Conservation (phyloP, 140 eudicot species). For the Senecio squalidus region DNA sequence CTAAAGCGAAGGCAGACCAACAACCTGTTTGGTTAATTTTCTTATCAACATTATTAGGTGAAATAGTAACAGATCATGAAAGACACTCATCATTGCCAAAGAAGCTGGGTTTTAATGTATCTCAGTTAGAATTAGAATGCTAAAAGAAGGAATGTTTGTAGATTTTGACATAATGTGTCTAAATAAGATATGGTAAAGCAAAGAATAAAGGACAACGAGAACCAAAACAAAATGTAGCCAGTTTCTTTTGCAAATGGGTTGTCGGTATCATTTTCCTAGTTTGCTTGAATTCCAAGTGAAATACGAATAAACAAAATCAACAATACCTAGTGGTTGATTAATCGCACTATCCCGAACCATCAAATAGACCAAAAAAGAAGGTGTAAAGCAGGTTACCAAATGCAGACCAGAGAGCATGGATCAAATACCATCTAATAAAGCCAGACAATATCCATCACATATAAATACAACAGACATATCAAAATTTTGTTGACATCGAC, state of each 20-base stretch:
- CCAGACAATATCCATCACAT: constrained; percentile 31
- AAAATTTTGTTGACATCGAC: constrained; percentile 22
- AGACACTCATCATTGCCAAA: neutral
- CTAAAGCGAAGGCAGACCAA: constrained; percentile 18
- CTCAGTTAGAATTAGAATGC: constrained; percentile 4
- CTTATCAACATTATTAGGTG: constrained; percentile 6
- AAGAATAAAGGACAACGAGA: neutral
- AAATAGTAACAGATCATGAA: constrained; percentile 5
- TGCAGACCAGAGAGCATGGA: constrained; percentile 28
- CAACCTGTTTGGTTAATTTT: constrained; percentile 8
- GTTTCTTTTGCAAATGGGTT: neutral
- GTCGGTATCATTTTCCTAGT: constrained; percentile 8
- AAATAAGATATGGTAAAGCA: neutral
- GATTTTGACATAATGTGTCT: constrained; percentile 1
- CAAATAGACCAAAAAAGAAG: constrained; percentile 14
- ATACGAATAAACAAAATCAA: constrained; percentile 12
- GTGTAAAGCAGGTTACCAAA: constrained; percentile 32
- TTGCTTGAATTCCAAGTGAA: constrained; percentile 6
- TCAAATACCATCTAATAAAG: constrained; percentile 19
- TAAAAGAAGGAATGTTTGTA: constrained; percentile 6
- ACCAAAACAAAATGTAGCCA: constrained; percentile 3
- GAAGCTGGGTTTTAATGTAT: neutral
- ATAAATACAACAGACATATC: constrained; percentile 14
- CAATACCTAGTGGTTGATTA: constrained; percentile 20
- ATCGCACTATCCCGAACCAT: constrained; percentile 14